Evolutionary conservation across 2,329 filamentous ascomycete species (phyloP), one percentile per base, ranked within the genome.

Genomic region (Phialocephala subalpina): DNA sequence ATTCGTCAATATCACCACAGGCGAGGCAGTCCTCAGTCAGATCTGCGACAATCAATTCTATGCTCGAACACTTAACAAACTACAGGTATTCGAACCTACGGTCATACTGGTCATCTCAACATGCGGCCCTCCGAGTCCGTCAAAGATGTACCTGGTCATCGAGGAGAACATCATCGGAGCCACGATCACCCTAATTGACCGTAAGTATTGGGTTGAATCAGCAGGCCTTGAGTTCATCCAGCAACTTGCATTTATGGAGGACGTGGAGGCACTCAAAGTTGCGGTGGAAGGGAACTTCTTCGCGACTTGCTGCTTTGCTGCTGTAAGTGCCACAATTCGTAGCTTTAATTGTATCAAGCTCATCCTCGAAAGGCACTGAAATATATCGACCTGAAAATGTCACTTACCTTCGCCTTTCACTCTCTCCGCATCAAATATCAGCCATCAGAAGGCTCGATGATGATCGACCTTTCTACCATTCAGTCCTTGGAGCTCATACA

Each of bases 41-140:
- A 95, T 98, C 69, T 94, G 91, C 75, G 95, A 98, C 77, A 97
- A 90, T 64, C 94, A 97, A 76, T 97, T 94, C 38, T 98, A 97
- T 76, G 90, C 94, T 64, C 90, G 90, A 74, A 97, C 94, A 0
- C 83, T 97, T 35, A 92, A 97, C 78, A 97, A 97, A 76, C 84
- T 98, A 38, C 87, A 87, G 60, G 88, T 97, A 27, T 92, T 93
- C 72, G 87, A 91, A 27, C 94, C 95, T 0, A 91, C 90, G 1
- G 88, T 90, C 69, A 92, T 97, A 58, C 80, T 98, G 1, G 90
- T 97, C 71, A 89, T 93, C 74, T 86, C 86, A 4, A 91, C 91
- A 1, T 86, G 89, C n/a, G 87, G 83, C 29, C 80, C 82, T 1
- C 86, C 90, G 20, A 89, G 90, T 67, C 90, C 87, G 68, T 95